Base-by-base conservation (phyloP, 371 early-diverging fungal genomes). In the Cokeromyces recurvatus region DNA sequence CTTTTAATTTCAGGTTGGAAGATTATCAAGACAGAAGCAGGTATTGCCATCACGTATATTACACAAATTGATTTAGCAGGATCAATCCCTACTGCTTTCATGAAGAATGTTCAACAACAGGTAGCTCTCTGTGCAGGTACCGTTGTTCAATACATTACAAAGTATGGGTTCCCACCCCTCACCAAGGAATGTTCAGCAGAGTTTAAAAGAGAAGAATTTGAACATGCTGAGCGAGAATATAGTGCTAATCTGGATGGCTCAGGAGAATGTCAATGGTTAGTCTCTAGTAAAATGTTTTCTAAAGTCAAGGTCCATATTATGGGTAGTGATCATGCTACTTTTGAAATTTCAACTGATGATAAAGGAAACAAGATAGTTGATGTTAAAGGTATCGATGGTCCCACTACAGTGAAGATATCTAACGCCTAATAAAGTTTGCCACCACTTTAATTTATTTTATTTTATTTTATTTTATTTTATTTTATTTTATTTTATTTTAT, bases 1-100 rank as follows among this genome's bases (percentile, higher is more conserved):
- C 46, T 75, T 4, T 56, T 62, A 10, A 50, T 71, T 23, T 71
- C 71, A 15, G 75, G 75, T 12, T 75, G 75, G 75, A 75, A 67
- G 40, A 35, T 65, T 12, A 31, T 40, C 29, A 57, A 64, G 50
- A 47, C 48, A 2, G 53, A 55, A 2, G 57, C 53, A 4, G 75
- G 75, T 29, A 32, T 71, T 16, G 47, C 42, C n/a, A 24, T 75
- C 20, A 65, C 63, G 15, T 75, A 71, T 29, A 61, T 75, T 35
- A 68, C 67, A 8, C 71, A 71, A 37, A 51, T 73, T 10, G 71
- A 71, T 32, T 51, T 75, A 39, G 69, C 62, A 39, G 75, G 75
- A 10, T 62, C 60, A 5, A 62, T 75, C 23, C 75, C 75, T 8
- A 38, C 61, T 9, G 49, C 68, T 1, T 71, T 71, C 46, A 37